These are phyloP conservation scores for Hirschioporus abietinus DNA, from an alignment of 768 basidiomycete genomes.

Conservation along the genomic window DNA sequence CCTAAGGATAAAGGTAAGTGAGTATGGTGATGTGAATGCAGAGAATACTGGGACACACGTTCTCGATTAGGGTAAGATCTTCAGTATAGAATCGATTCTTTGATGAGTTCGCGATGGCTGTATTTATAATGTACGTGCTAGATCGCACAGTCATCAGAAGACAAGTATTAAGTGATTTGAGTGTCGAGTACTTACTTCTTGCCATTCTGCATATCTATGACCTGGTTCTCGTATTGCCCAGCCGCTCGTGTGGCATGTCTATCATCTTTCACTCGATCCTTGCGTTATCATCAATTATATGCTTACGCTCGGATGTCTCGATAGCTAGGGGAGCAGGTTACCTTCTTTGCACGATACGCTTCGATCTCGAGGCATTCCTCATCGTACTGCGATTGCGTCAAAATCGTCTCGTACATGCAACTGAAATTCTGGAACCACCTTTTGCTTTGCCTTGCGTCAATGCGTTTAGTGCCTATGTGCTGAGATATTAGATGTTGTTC, in stretches of 20 bases:
- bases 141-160: not conserved
- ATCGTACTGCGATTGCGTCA: conserved; percentile 52
- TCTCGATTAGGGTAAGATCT: conserved; percentile 63
- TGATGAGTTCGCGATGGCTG: conserved; percentile 58
- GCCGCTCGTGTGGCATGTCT: conserved; percentile 69
- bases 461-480: conserved; percentile 9
- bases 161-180: not conserved
- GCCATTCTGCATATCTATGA: conserved; percentile 69
- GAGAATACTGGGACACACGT: conserved; percentile 43
- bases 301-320: not conserved
- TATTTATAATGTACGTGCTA: conserved; percentile 69
- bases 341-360: conserved; percentile 75
- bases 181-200: conserved; percentile 55
- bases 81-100: conserved; percentile 69
- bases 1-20: conserved; percentile 34
- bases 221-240: conserved; percentile 72
- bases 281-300: not conserved
- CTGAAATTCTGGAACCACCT: conserved; percentile 32
- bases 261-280: conserved; percentile 69
- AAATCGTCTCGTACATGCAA: not conserved
- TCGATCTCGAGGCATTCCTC: conserved; percentile 73
- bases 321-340: conserved; percentile 20
- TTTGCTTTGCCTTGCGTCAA: conserved; percentile 50
- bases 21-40: conserved; percentile 10
- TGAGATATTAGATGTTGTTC: conserved; percentile 14